These are phyloP conservation scores for Puccinia triticina DNA, from an alignment of 1,284 basidiomycete species.

Conservation along the genomic window DNA sequence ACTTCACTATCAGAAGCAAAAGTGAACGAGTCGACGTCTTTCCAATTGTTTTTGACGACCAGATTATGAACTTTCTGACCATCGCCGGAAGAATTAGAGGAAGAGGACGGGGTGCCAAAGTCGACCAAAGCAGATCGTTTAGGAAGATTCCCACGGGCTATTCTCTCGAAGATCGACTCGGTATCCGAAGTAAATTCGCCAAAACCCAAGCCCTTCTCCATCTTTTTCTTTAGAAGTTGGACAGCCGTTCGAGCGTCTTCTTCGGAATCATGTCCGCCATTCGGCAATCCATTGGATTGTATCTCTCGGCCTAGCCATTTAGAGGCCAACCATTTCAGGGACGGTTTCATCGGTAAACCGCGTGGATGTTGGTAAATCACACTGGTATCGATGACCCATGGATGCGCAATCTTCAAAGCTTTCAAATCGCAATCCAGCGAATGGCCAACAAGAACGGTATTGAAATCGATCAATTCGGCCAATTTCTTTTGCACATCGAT, in stretches of 20 bases:
- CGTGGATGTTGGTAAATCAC: constrained; percentile 84
- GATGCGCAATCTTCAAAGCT: constrained; percentile 78
- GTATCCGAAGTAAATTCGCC: constrained; percentile 78
- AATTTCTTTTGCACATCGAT: constrained; percentile 73
- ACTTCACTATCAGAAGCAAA: not conserved
- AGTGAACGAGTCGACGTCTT: constrained; percentile 63
- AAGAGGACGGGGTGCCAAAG: constrained; percentile 73
- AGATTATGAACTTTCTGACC: constrained; percentile 62
- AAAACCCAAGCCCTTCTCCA: constrained; percentile 75
- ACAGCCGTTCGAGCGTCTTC: constrained; percentile 86
- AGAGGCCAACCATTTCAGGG: constrained; percentile 85
- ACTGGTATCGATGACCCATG: constrained; percentile 84
- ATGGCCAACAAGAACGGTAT: constrained; percentile 86
- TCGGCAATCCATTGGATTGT: constrained; percentile 68
- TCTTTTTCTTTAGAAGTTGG: constrained; percentile 77
- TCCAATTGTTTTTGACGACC: constrained; percentile 73
- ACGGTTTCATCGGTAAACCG: constrained; percentile 84
- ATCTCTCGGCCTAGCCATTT: constrained; percentile 86
- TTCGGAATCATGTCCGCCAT: constrained; percentile 73
- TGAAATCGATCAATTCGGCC: constrained; percentile 63
- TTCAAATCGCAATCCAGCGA: constrained; percentile 87
- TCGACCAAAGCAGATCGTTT: constrained; percentile 76
- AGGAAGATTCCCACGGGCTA: constrained; percentile 64
- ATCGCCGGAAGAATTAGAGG: not conserved
- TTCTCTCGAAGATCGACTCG: constrained; percentile 82